Evolutionary conservation across 441 rosid species (phyloP).

Genomic region (Manihot esculenta): DNA sequence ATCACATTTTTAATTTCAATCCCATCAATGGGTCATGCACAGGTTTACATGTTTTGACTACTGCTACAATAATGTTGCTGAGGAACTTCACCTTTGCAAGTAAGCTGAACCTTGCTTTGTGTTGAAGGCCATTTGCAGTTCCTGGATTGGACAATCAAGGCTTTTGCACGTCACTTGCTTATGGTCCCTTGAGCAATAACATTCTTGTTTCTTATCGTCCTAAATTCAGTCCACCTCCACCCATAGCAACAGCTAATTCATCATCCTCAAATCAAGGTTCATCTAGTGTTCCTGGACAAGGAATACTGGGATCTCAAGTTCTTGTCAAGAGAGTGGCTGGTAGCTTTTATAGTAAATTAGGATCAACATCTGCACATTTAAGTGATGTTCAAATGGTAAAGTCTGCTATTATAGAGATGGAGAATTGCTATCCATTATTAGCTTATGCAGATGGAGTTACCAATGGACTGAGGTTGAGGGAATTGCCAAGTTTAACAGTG

Average conservation of each 20-base stretch:
- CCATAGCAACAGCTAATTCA: neutral
- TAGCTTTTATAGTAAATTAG: conserved; percentile 1
- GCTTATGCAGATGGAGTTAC: conserved; percentile 6
- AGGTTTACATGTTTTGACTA: neutral
- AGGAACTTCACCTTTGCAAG: neutral
- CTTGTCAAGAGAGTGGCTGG: conserved; percentile 12
- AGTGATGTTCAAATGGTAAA: neutral
- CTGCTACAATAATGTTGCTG: neutral
- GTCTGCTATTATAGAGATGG: conserved; percentile 9
- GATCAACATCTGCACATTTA: conserved; percentile 4
- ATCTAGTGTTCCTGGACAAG: conserved; percentile 9
- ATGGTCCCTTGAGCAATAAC: conserved; percentile 8
- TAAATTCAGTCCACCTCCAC: neutral
- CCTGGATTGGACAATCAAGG: conserved; percentile 16
- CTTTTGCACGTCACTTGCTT: conserved; percentile 11
- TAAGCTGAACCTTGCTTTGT: neutral
- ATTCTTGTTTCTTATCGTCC: conserved; percentile 16
- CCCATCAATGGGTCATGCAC: neutral
- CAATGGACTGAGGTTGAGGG: conserved; percentile 6
- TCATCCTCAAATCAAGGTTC: neutral
- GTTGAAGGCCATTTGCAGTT: conserved; percentile 9
- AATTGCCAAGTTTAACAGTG: conserved; percentile 7
- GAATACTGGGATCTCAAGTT: conserved; percentile 7
- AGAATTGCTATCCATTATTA: conserved; percentile 13
- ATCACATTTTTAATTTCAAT: no score